Conservation (phyloP, 805 yeast genomes). For the Yarrowia yakushimensis region DNA sequence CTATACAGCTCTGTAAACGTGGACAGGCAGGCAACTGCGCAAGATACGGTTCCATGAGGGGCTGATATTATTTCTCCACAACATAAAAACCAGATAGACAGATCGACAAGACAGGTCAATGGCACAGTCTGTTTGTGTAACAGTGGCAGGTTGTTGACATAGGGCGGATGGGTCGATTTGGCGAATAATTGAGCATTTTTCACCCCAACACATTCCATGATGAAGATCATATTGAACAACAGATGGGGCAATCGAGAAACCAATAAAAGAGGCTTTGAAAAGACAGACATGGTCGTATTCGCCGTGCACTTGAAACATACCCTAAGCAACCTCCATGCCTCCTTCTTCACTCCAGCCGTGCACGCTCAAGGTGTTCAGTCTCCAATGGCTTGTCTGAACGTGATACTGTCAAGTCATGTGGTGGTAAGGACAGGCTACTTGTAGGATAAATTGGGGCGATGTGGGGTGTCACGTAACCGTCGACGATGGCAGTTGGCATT, state of each 20-base stretch:
- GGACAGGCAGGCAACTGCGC: neutral
- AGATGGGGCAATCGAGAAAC: neutral
- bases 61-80: neutral
- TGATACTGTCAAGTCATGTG: too few species aligned
- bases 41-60: neutral
- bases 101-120: neutral
- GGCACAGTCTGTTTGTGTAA: neutral
- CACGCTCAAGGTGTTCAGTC: too few species aligned
- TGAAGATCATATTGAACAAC: neutral
- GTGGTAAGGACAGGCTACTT: too few species aligned
- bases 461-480: too few species aligned
- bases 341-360: too few species aligned
- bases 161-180: neutral
- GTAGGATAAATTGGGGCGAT: too few species aligned
- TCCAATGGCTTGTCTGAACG: too few species aligned
- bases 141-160: neutral
- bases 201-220: neutral
- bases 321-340: too few species aligned
- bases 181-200: neutral
- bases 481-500: too few species aligned
- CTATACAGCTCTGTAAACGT: neutral
- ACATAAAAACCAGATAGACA: neutral
- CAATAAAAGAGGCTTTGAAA: too few species aligned
- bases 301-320: too few species aligned
- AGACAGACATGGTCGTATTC: neutral